These are phyloP conservation scores for Pistacia vera DNA, from an alignment of 345 rosid species.

Conservation along the genomic window DNA sequence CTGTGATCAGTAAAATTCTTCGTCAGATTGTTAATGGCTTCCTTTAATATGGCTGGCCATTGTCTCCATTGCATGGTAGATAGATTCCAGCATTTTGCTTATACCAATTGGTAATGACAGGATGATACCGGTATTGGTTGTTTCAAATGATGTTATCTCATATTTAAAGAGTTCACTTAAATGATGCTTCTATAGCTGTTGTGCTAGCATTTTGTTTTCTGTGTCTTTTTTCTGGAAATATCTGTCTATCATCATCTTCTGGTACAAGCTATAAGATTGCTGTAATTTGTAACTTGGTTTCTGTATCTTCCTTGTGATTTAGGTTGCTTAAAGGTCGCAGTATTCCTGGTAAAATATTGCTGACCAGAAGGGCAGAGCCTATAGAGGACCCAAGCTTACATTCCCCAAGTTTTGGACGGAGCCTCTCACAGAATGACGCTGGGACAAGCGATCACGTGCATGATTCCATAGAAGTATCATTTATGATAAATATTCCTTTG, in stretches of 20 bases:
- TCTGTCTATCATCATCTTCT: not conserved
- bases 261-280: not conserved
- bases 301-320: slow-evolving; percentile 14
- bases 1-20: not conserved
- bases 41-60: not conserved
- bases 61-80: not conserved
- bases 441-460: slow-evolving; percentile 56
- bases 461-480: slow-evolving; percentile 50
- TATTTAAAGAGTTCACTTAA: not conserved
- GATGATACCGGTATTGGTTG: not conserved
- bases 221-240: not conserved
- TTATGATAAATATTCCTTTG: not conserved
- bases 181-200: not conserved
- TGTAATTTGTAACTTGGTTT: not conserved
- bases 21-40: not conserved
- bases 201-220: not conserved
- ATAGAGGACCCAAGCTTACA: slow-evolving; percentile 42
- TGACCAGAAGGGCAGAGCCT: slow-evolving; percentile 78
- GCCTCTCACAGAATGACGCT: slow-evolving; percentile 72
- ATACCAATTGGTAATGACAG: not conserved
- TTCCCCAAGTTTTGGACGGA: slow-evolving; percentile 70
- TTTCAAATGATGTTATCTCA: not conserved
- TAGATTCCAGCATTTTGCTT: not conserved
- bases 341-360: slow-evolving; percentile 85
- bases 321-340: slow-evolving; percentile 92